A percentile compares a stretch with the other conserved stretches of the same genome.
Evolutionary conservation across 306 rosid genomes (phyloP).

Genomic region (Begonia loranthoides): DNA sequence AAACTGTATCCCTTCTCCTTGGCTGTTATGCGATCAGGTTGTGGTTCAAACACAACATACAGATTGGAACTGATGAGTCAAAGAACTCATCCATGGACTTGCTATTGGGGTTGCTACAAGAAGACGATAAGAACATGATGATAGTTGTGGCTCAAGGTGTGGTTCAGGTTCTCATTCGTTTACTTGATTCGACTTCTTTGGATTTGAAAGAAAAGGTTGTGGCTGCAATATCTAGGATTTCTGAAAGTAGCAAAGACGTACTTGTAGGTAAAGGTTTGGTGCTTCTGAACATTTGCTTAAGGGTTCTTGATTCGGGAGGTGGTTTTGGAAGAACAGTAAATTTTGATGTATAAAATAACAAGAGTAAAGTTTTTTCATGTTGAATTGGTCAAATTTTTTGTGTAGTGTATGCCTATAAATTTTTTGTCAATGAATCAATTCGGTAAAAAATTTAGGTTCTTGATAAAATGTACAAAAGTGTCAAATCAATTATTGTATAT

Average conservation of each 20-base stretch:
- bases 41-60: no score
- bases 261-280: constrained; percentile 60
- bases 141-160: constrained; percentile 84
- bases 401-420: no score
- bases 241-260: constrained; percentile 43
- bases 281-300: constrained; percentile 55
- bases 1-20: no score
- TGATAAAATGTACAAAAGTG: no score
- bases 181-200: constrained; percentile 42
- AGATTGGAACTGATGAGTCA: constrained; percentile 55
- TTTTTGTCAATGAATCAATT: no score
- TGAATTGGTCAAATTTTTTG: no score
- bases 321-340: no score
- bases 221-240: constrained; percentile 54
- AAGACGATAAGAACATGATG: constrained; percentile 78
- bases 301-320: constrained; percentile 73
- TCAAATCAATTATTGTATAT: no score
- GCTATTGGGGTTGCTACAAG: constrained; percentile 30
- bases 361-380: no score
- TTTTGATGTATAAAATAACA: no score
- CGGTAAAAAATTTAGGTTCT: no score
- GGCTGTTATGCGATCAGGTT: no score
- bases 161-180: constrained; percentile 61
- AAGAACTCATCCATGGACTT: constrained; percentile 48
- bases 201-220: constrained; percentile 64